phyloP scores from a whole-genome alignment of 2,329 filamentous ascomycete species.

The Fusarium brevicatenulatum region DNA sequence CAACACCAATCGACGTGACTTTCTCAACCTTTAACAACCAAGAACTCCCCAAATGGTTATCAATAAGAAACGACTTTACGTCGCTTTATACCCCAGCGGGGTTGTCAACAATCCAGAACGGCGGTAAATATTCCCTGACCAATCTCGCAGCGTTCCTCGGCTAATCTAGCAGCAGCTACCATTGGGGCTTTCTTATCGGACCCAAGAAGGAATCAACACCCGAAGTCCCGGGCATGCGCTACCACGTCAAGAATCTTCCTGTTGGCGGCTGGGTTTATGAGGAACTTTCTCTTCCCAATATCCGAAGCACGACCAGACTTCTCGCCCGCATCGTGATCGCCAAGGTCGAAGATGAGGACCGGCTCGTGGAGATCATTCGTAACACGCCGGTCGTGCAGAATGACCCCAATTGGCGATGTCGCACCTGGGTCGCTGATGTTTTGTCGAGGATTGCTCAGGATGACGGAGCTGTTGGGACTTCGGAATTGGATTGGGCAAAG shows the following conservation, averaged over 20 bases:
- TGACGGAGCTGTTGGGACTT: slow-evolving; percentile 51
- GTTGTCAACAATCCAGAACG: neutral
- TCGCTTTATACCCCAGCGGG: too few species aligned
- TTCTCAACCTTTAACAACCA: too few species aligned
- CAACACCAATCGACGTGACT: too few species aligned
- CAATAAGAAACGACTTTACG: too few species aligned
- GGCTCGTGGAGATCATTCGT: slow-evolving; percentile 48
- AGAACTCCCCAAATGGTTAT: too few species aligned
- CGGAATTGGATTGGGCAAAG: slow-evolving; percentile 49
- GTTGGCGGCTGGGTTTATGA: slow-evolving; percentile 43
- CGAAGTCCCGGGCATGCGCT: slow-evolving; percentile 41
- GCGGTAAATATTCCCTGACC: neutral
- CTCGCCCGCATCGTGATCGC: slow-evolving; percentile 50
- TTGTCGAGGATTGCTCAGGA: slow-evolving; percentile 49
- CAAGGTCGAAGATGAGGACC: slow-evolving; percentile 41
- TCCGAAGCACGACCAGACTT: slow-evolving; percentile 41
- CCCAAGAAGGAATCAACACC: slow-evolving; percentile 42
- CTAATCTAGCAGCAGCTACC: slow-evolving; percentile 26
- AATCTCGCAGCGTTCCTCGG: too few species aligned
- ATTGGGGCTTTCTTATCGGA: slow-evolving; percentile 46
- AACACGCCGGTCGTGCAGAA: slow-evolving; percentile 47
- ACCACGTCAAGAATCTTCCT: slow-evolving; percentile 46
- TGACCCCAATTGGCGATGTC: slow-evolving; percentile 53
- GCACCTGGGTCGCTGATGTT: slow-evolving; percentile 48
- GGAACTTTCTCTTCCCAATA: slow-evolving; percentile 30